phyloP scores from a whole-genome alignment of 225 moss, liverwort and hornwort species.

The Physcomitrium patens region DNA sequence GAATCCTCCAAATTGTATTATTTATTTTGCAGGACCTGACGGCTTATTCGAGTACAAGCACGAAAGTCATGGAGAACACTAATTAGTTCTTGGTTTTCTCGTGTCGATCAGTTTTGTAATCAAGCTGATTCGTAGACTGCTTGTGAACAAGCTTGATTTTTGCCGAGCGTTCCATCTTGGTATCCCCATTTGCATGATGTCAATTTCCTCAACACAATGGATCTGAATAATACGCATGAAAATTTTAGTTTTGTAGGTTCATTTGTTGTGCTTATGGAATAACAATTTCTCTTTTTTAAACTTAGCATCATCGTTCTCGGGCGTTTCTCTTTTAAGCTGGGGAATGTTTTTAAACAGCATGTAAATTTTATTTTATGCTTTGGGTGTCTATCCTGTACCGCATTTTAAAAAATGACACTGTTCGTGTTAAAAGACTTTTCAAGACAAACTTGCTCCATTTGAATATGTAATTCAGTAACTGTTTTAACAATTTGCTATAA shows the following conservation, averaged over 20 bases:
- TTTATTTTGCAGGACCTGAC: conserved; percentile 37
- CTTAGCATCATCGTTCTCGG: too few relatives aligned
- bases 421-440: too few relatives aligned
- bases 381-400: too few relatives aligned
- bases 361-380: too few relatives aligned
- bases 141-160: not conserved
- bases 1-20: not conserved
- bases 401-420: too few relatives aligned
- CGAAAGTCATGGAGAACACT: conserved; percentile 33
- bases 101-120: conserved; percentile 21
- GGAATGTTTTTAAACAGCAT: too few relatives aligned
- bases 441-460: too few relatives aligned
- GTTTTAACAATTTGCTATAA: too few relatives aligned
- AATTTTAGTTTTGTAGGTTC: conserved; percentile 14
- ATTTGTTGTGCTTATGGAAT: conserved; percentile 8
- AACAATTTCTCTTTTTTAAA: too few relatives aligned
- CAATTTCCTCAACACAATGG: conserved; percentile 1
- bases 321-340: too few relatives aligned
- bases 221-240: conserved; percentile 12
- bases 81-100: conserved; percentile 7
- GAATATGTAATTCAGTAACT: too few relatives aligned
- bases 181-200: not conserved
- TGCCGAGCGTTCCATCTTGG: conserved; percentile 2
- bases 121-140: conserved; percentile 2
- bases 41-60: conserved; percentile 52